A percentile compares a stretch with the other conserved stretches of the same genome.
phyloP scores from a whole-genome alignment of 805 yeast species.

The Candida qinlingensis region DNA sequence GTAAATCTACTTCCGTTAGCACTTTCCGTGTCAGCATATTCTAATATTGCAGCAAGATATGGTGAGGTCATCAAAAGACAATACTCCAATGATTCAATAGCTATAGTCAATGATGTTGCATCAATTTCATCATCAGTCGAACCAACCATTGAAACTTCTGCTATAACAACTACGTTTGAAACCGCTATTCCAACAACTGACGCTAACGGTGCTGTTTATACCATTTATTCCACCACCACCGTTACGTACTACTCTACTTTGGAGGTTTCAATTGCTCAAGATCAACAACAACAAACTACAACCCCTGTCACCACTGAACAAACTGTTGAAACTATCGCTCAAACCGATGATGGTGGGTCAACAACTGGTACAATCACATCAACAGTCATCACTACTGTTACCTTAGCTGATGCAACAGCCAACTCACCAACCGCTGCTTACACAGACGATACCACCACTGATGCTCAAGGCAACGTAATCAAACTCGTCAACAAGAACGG shows the following conservation, averaged over 20 bases:
- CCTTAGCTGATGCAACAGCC: slow-evolving; percentile 1
- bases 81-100: slow-evolving; percentile 7
- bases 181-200: slow-evolving; percentile 20
- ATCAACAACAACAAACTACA: slow-evolving; percentile 1
- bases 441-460: background rate
- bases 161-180: slow-evolving; percentile 16
- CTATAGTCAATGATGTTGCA: background rate
- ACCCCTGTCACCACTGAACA: background rate
- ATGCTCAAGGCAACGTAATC: background rate
- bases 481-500: slow-evolving; percentile 1
- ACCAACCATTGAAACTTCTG: slow-evolving; percentile 5
- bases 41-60: slow-evolving; percentile 23
- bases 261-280: slow-evolving; percentile 7
- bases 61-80: slow-evolving; percentile 19
- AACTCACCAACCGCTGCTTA: background rate
- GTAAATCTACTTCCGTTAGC: slow-evolving; percentile 12
- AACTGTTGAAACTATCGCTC: background rate
- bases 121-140: background rate
- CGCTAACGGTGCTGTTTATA: slow-evolving; percentile 15
- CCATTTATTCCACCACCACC: slow-evolving; percentile 13
- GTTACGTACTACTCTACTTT: slow-evolving; percentile 18
- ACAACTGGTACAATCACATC: slow-evolving; percentile 6
- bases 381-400: slow-evolving; percentile 4
- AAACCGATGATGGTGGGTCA: slow-evolving; percentile 5
- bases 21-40: slow-evolving; percentile 16